Percentiles rank a stretch among this genome's conserved stretches.
These are phyloP conservation scores for Aureobasidium melanogenum DNA, from an alignment of 2,329 filamentous ascomycete species.

Conservation along the genomic window DNA sequence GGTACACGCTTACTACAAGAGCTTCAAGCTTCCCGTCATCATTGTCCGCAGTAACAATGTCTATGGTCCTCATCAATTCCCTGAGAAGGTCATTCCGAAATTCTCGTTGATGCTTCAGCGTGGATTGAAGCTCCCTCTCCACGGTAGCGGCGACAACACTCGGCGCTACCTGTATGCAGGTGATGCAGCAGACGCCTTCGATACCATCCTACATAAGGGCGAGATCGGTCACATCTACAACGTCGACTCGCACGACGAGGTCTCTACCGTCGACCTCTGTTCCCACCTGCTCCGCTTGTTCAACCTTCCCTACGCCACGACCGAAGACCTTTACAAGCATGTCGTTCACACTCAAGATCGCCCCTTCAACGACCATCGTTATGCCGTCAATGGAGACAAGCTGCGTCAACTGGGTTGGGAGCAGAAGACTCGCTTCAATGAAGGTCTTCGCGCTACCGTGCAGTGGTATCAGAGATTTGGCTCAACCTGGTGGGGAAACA, in stretches of 20 bases:
- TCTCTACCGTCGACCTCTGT: conserved; percentile 65
- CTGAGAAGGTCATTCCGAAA: conserved; percentile 70
- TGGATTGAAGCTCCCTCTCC: conserved; percentile 58
- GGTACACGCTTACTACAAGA: conserved; percentile 72
- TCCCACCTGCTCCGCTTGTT: conserved; percentile 56
- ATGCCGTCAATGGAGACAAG: conserved; percentile 63
- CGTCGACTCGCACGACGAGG: conserved; percentile 67
- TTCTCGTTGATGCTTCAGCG: conserved; percentile 68
- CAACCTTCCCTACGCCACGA: conserved; percentile 42
- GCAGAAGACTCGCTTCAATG: conserved; percentile 55
- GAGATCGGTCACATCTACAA: conserved; percentile 71
- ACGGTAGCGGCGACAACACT: conserved; percentile 67
- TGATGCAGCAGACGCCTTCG: conserved; percentile 73
- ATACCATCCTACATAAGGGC: conserved; percentile 74
- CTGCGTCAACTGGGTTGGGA: conserved; percentile 59
- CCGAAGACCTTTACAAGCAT: conserved; percentile 51
- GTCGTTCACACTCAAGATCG: conserved; percentile 69
- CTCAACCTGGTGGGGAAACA: conserved; percentile 65
- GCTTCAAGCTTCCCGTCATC: conserved; percentile 70
- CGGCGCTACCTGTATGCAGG: conserved; percentile 69
- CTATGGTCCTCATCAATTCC: conserved; percentile 54
- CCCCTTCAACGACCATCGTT: conserved; percentile 68
- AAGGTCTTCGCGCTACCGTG: conserved; percentile 56
- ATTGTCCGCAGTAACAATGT: conserved; percentile 79
- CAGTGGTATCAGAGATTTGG: conserved; percentile 58